Base-by-base conservation (phyloP, 1,284 basidiomycete genomes). In the Cutaneotrichosporon spelunceum region DNA sequence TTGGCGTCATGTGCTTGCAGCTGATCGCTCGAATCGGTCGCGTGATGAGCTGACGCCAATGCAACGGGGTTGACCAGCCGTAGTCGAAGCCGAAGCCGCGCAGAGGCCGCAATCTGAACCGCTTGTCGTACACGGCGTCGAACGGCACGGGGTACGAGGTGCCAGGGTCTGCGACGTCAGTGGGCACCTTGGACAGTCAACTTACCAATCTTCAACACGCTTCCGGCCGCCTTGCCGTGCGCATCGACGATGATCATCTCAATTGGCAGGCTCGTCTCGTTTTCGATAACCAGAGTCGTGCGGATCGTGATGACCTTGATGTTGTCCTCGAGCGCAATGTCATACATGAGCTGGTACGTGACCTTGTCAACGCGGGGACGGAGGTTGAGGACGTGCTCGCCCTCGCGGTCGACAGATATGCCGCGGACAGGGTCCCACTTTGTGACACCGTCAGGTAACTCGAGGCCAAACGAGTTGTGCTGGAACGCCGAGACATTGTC, bases 301-400 rank as follows among this genome's bases (percentile, higher is more conserved):
- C 94, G 85, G 69, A 99, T 85, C 1, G 93, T 98, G 66, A 99
- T 91, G 64, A 96, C 81, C 82, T 99, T 99, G 76, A 96, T 89
- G 72, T 94, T 98, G 75, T 96, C 88, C 72, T 91, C 85, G 30
- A 99, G 87, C 68, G 86, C 88, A 66, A 99, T 88, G 69, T 97
- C 94, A 76, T 91, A 96, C 24, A 96, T 83, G 47, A 99, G 77
- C 44, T 93, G 89, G 74, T 91, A 87, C 4, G 86, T 84, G 61
- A 90, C 87, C 74, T 88, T 89, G 81, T 84, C 81, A 29, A 84
- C 83, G 67, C 87, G 85, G 8, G 96, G 94, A 9, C 91, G 87
- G 34, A 99, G 82, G 7, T 87, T 85, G 74, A 95, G 92, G 16
- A 91, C 84, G 72, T 87, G 94, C 78, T 97, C 93, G 59, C 97